Base-by-base conservation (phyloP, 305 asterid genomes). In the Striga hermonthica region DNA sequence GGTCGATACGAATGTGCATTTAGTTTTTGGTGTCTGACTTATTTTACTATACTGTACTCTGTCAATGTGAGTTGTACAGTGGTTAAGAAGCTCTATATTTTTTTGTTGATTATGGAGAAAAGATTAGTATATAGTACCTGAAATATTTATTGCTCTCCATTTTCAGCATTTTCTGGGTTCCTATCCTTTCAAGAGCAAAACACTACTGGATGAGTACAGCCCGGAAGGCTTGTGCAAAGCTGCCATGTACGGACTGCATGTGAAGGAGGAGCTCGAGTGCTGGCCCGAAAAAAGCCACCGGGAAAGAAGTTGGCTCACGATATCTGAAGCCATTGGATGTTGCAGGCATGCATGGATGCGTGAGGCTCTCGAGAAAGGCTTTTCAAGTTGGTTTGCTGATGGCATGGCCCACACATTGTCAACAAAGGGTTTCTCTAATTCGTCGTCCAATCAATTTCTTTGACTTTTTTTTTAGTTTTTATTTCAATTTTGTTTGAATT, bases 321-420 rank as follows among this genome's bases (percentile, higher is more conserved):
- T 87, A 65, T 78, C 86, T 1, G 82, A 89, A 64, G 95, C 95
- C 14, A 63, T 78, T 6, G 77, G 72, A 49, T 60, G 83, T 55
- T 89, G 97, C 76, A 77, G 95, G 71, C 92, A 89, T 57, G 79
- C 78, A 7, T 89, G 97, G 97, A 89, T 89, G 97, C 75, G 95
- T 45, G 88, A 89, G 72, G 95, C 86, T 36, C 83, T 89, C 1
- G 89, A 83, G 64, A 72, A 82, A 48, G 93, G 93, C 16, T 89
- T 89, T 71, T 74, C 75, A 0, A 77, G 78, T 74, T 89, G 97
- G 97, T 75, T 60, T 34, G 80, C 62, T 6, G 83, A 74, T 72
- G 94, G 90, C 57, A 82, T 83, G 86, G 67, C 60, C 50, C 76
- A 49, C 52, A 72, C 87, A 50, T 78, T 78, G 76, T 84, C 84